Percentiles rank a stretch among this genome's conserved stretches.
Evolutionary conservation across 129 eudicot genomes (phyloP).

Genomic region (Lactuca sativa): DNA sequence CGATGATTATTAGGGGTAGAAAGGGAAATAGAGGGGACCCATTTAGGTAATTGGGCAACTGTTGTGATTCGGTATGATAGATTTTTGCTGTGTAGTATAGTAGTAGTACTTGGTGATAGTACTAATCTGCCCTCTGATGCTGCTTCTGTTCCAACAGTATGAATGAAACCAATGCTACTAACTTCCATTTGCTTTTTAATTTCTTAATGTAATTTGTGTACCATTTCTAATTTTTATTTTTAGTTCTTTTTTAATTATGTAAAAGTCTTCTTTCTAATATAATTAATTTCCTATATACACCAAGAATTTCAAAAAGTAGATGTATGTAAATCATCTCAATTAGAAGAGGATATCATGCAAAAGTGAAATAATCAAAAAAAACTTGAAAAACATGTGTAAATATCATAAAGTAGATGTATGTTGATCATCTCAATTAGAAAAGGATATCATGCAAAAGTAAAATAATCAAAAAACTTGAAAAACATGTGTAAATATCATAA

Average conservation of each 20-base stretch:
- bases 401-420: too few species aligned
- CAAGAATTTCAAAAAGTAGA: too few species aligned
- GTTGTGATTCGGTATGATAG: slow-evolving; percentile 61
- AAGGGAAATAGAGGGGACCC: slow-evolving; percentile 32
- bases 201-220: slow-evolving; percentile 17
- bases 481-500: too few species aligned
- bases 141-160: slow-evolving; percentile 26
- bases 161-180: slow-evolving; percentile 34
- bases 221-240: slow-evolving; percentile 14
- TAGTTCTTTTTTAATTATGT: neutral
- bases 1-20: slow-evolving; percentile 32
- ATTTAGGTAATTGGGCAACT: slow-evolving; percentile 49
- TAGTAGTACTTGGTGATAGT: slow-evolving; percentile 37
- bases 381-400: too few species aligned
- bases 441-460: too few species aligned
- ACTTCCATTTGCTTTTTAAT: slow-evolving; percentile 5
- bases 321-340: too few species aligned
- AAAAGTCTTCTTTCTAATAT: neutral
- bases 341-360: too few species aligned
- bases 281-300: neutral
- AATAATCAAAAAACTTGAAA: too few species aligned
- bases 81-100: slow-evolving; percentile 38
- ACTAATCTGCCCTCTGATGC: slow-evolving; percentile 37
- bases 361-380: too few species aligned
- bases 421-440: too few species aligned